Conservation (phyloP, 129 eudicot genomes). For the Chrysanthemum lavandulifolium region DNA sequence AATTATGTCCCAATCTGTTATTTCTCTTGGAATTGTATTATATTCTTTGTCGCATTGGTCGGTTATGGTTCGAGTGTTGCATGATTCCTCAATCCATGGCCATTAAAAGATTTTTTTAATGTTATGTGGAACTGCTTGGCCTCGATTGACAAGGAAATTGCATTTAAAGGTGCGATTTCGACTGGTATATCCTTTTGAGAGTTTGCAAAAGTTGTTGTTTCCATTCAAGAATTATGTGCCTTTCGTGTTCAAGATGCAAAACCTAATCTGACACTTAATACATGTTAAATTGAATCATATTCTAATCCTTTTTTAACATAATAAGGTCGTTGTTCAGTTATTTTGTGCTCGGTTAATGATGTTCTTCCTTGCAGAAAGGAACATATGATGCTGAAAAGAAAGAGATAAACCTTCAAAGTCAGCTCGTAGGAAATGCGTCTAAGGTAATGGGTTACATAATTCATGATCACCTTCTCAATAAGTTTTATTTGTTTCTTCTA, state of each 20-base stretch:
- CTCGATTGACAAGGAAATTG: neutral
- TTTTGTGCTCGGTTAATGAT: constrained; percentile 11
- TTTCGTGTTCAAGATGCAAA: neutral
- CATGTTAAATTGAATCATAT: neutral
- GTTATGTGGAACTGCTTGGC: no score
- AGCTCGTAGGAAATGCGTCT: constrained; percentile 76
- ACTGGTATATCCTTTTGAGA: neutral
- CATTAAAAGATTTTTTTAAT: no score
- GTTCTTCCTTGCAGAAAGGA: constrained; percentile 46
- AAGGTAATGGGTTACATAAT: constrained; percentile 45
- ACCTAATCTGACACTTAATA: no score
- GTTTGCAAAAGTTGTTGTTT: neutral
- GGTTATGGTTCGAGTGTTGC: neutral
- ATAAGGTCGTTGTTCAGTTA: neutral
- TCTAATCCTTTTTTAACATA: neutral
- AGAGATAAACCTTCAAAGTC: constrained; percentile 64
- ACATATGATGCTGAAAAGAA: constrained; percentile 47
- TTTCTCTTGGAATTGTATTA: neutral
- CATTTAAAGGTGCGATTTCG: neutral
- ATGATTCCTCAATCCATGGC: neutral
- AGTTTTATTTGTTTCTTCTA: neutral
- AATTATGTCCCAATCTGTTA: neutral
- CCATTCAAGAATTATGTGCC: constrained; percentile 2
- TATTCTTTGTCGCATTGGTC: neutral
- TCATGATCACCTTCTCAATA: neutral